These are phyloP conservation scores for Emergomyces orientalis DNA, from an alignment of 2,329 filamentous ascomycete species.

Conservation along the genomic window DNA sequence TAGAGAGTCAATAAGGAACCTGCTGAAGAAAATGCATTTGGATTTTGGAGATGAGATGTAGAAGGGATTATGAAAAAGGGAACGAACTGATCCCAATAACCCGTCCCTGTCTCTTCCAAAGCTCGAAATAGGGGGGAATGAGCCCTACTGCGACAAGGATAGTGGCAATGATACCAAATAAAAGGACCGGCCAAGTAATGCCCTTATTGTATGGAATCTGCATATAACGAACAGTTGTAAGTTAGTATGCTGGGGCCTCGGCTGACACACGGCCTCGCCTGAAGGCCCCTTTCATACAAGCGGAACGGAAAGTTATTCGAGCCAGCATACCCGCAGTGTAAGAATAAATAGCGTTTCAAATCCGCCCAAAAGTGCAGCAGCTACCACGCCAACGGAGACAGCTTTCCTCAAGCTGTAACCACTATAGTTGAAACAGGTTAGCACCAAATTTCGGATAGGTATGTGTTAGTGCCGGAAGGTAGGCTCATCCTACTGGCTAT, in stretches of 20 bases:
- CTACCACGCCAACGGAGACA: constrained; percentile 31
- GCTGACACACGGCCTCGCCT: too few relatives aligned
- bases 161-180: constrained; percentile 51
- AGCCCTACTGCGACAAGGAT: constrained; percentile 49
- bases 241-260: background rate
- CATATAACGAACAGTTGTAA: background rate
- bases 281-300: background rate
- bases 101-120: constrained; percentile 52
- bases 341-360: constrained; percentile 50
- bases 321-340: constrained; percentile 40
- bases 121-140: constrained; percentile 52
- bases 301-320: background rate
- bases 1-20: background rate
- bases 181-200: constrained; percentile 44
- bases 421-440: constrained; percentile 13
- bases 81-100: constrained; percentile 51
- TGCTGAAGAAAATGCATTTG: background rate
- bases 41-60: background rate
- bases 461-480: background rate
- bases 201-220: constrained; percentile 48
- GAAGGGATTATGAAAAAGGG: too few relatives aligned
- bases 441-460: background rate
- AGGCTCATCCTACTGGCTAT: constrained; percentile 35
- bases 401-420: constrained; percentile 41
- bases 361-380: constrained; percentile 42